These are phyloP conservation scores for Dimocarpus longan DNA, from an alignment of 345 rosid genomes.

Conservation along the genomic window DNA sequence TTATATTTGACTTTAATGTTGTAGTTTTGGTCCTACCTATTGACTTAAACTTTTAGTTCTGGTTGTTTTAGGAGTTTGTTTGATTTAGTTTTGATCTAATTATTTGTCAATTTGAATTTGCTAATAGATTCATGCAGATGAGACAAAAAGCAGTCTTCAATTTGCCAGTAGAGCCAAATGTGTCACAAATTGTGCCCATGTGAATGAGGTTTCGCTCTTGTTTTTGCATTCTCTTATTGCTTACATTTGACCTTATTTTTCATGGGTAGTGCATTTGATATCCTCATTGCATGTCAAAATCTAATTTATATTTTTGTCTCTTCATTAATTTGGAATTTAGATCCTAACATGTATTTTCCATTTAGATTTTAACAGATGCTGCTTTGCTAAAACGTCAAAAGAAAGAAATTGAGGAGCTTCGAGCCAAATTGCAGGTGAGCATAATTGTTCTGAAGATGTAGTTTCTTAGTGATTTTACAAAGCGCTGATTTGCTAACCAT, in stretches of 20 bases:
- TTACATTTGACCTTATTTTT: background rate
- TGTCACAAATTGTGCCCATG: constrained; percentile 87
- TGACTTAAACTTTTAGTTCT: background rate
- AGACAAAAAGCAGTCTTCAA: constrained; percentile 95
- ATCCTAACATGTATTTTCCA: constrained; percentile 17
- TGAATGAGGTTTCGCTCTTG: constrained; percentile 73
- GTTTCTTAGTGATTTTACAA: constrained; percentile 12
- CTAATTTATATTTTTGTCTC: background rate
- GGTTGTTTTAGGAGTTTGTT: constrained; percentile 2
- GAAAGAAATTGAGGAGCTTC: constrained; percentile 97
- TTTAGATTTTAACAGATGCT: constrained; percentile 88
- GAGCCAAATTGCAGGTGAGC: constrained; percentile 79
- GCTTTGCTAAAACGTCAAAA: constrained; percentile 95
- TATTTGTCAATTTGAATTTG: constrained; percentile 24
- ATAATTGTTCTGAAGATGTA: background rate
- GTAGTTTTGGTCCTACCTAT: background rate
- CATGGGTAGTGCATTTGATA: background rate
- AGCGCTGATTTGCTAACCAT: constrained; percentile 5
- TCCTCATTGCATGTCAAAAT: background rate
- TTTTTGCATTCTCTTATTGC: constrained; percentile 12
- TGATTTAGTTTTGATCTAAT: constrained; percentile 6
- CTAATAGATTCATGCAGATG: constrained; percentile 88
- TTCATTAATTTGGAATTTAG: constrained; percentile 8
- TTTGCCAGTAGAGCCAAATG: constrained; percentile 96
- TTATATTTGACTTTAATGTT: background rate